These are phyloP conservation scores for Mycena chlorophos DNA, from an alignment of 768 basidiomycete species.

Conservation along the genomic window DNA sequence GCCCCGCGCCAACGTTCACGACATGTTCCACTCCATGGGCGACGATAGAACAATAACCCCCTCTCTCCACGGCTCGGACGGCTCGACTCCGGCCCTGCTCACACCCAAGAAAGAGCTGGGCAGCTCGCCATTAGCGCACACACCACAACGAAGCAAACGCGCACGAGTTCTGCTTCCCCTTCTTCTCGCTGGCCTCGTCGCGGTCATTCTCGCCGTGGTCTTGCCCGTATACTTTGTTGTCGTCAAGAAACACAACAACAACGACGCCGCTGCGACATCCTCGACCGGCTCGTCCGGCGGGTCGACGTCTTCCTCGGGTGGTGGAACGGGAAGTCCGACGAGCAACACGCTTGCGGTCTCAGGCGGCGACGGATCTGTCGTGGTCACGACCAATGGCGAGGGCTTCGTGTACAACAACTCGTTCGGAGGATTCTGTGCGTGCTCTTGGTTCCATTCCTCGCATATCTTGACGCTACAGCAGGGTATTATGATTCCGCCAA, in stretches of 20 bases:
- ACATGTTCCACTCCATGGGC: no score
- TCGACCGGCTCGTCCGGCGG: conserved; percentile 9
- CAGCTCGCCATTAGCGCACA: not conserved
- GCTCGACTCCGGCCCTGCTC: not conserved
- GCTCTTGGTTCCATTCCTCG: conserved; percentile 9
- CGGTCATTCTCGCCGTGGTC: conserved; percentile 47
- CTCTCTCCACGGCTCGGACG: not conserved
- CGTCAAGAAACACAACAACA: conserved; percentile 40
- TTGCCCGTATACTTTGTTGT: conserved; percentile 61
- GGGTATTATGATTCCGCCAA: conserved; percentile 68
- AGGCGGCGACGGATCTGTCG: conserved; percentile 69
- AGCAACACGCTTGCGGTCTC: conserved; percentile 31
- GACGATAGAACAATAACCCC: not conserved
- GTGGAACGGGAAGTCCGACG: not conserved
- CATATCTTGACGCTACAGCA: conserved; percentile 2
- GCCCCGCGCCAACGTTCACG: no score
- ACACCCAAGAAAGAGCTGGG: not conserved
- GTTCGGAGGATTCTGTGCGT: conserved; percentile 74
- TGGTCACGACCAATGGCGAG: conserved; percentile 65
- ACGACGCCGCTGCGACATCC: conserved; percentile 11
- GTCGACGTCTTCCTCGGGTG: not conserved
- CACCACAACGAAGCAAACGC: not conserved
- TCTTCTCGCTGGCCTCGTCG: conserved; percentile 35
- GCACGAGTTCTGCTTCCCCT: not conserved
- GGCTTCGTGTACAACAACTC: conserved; percentile 76